Evolutionary conservation across 257 asterid genomes (phyloP).

Genomic region (Dorcoceras hygrometricum): DNA sequence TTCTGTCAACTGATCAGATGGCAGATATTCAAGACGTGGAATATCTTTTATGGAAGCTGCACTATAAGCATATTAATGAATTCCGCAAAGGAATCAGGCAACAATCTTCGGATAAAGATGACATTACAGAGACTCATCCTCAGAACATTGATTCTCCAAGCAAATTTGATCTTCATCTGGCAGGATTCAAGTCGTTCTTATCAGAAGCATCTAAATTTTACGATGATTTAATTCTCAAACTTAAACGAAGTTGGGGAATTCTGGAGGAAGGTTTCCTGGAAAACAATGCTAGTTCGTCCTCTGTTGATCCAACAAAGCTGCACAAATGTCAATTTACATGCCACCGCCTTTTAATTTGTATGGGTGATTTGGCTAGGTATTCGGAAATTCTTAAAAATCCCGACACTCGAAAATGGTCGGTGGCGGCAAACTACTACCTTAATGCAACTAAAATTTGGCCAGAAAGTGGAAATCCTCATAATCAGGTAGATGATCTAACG

Average conservation of each 20-base stretch:
- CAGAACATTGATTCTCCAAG: conserved; percentile 32
- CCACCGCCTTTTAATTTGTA: conserved; percentile 81
- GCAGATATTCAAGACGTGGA: conserved; percentile 71
- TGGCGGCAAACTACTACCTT: conserved; percentile 61
- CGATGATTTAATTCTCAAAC: conserved; percentile 38
- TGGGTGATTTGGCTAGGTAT: conserved; percentile 88
- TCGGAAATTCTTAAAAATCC: conserved; percentile 56
- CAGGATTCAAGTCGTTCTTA: conserved; percentile 61
- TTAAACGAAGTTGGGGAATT: conserved; percentile 49
- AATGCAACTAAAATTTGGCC: conserved; percentile 79
- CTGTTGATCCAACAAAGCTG: conserved; percentile 33
- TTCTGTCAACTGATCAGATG: conserved; percentile 44
- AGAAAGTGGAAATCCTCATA: conserved; percentile 89
- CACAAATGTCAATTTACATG: conserved; percentile 55
- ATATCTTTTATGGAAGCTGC: conserved; percentile 80
- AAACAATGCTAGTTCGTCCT: conserved; percentile 23
- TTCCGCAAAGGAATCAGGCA: conserved; percentile 62
- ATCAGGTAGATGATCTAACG: conserved; percentile 51
- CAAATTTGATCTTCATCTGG: conserved; percentile 36
- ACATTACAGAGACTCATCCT: conserved; percentile 25
- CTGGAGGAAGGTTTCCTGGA: conserved; percentile 41
- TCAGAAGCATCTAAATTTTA: conserved; percentile 73
- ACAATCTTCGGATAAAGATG: conserved; percentile 32
- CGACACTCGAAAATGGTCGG: conserved; percentile 62
- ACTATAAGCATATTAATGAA: conserved; percentile 79